These are phyloP conservation scores for Durio zibethinus DNA, from an alignment of 345 rosid genomes.

Conservation along the genomic window DNA sequence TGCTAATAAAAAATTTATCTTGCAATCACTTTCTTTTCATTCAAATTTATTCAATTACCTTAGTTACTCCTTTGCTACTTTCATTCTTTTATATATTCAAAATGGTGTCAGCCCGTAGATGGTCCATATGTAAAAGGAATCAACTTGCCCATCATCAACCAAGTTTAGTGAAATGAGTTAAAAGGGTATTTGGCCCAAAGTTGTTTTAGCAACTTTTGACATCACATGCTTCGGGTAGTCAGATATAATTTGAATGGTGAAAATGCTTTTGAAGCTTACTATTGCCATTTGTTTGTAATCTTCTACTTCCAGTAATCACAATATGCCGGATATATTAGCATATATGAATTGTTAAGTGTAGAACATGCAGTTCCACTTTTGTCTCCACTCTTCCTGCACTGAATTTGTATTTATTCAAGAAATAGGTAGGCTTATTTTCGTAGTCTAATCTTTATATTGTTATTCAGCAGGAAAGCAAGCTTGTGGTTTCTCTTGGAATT, in stretches of 20 bases:
- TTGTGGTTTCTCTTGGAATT: conserved; percentile 27
- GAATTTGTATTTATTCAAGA: not conserved
- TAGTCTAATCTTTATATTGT: not conserved
- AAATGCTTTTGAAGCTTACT: not conserved
- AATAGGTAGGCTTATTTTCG: not conserved
- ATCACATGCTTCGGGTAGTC: not conserved
- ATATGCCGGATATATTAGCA: not conserved
- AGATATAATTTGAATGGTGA: not conserved
- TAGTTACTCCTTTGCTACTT: not conserved
- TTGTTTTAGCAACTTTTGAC: not conserved
- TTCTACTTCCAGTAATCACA: not conserved
- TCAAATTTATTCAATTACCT: not conserved
- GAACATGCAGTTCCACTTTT: not conserved
- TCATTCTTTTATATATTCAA: not conserved
- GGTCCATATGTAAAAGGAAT: not conserved
- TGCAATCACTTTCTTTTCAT: not conserved
- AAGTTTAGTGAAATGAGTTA: not conserved
- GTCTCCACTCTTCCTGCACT: not conserved
- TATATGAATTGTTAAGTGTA: not conserved
- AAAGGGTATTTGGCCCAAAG: not conserved
- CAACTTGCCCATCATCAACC: not conserved
- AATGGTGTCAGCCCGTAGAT: not conserved
- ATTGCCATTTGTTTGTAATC: not conserved
- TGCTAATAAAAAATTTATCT: not conserved
- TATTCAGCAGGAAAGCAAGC: conserved; percentile 43